Evolutionary conservation across 2,329 filamentous ascomycete species (phyloP).

Genomic region (Hymenoscyphus infarciens): DNA sequence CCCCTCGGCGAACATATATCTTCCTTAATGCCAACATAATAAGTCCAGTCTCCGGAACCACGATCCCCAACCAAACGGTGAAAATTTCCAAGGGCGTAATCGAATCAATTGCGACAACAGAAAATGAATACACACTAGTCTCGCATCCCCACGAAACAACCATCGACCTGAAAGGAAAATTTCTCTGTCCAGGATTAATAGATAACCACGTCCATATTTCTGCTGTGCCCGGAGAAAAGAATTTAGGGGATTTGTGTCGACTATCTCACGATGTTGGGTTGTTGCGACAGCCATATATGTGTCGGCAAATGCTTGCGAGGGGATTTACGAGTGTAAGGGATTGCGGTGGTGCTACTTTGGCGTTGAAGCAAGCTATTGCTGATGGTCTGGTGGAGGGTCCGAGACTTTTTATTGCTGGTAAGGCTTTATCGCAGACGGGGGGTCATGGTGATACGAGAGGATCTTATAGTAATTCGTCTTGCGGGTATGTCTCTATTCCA

Average conservation of each 20-base stretch:
- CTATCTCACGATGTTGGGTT: constrained; percentile 1
- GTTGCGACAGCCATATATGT: constrained; percentile 45
- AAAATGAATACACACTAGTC: not conserved
- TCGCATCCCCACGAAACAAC: constrained; percentile 5
- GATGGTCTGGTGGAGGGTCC: constrained; percentile 54
- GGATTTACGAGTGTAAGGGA: constrained; percentile 58
- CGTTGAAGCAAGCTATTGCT: constrained; percentile 53
- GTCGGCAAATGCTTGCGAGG: constrained; percentile 47
- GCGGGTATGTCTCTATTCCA: not conserved
- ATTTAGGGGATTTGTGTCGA: constrained; percentile 14
- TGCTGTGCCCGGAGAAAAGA: constrained; percentile 41
- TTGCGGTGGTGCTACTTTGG: constrained; percentile 51
- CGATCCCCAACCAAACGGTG: constrained; percentile 34
- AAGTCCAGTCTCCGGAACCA: constrained; percentile 37
- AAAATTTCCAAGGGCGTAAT: constrained; percentile 38
- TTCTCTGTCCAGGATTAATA: constrained; percentile 47
- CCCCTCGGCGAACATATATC: constrained; percentile 10
- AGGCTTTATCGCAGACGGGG: constrained; percentile 53
- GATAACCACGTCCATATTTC: constrained; percentile 48
- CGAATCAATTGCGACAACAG: constrained; percentile 1
- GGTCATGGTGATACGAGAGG: constrained; percentile 51
- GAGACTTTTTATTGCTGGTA: constrained; percentile 50
- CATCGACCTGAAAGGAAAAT: constrained; percentile 42
- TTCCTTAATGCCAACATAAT: constrained; percentile 45
- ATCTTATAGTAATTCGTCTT: constrained; percentile 36